Percentiles rank a stretch among this genome's conserved stretches.
These are phyloP conservation scores for Periconia sp. DNA, from an alignment of 2,329 filamentous ascomycete genomes.

Conservation along the genomic window DNA sequence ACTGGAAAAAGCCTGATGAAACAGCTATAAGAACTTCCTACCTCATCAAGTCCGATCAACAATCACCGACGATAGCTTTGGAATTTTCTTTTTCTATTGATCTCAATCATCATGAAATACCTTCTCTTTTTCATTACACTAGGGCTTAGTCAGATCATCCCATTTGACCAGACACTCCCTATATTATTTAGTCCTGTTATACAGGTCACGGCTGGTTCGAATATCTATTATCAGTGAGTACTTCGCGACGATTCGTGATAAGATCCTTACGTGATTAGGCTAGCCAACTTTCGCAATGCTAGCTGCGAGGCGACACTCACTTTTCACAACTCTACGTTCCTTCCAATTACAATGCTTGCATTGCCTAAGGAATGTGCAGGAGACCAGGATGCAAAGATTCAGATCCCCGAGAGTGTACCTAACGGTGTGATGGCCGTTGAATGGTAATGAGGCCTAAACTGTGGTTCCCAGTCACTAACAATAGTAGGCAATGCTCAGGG, in stretches of 20 bases:
- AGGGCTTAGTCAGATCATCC: background rate
- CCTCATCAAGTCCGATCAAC: background rate
- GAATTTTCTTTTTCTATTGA: too few relatives aligned
- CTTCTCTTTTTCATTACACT: background rate
- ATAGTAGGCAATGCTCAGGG: background rate
- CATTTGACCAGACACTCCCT: conserved; percentile 4
- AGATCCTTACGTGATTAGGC: background rate
- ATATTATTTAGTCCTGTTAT: conserved; percentile 1
- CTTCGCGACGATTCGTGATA: background rate
- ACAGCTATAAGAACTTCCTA: background rate
- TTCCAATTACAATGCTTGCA: background rate
- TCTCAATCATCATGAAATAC: background rate
- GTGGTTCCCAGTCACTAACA: background rate
- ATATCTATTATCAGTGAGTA: conserved; percentile 4
- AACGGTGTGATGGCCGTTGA: conserved; percentile 1
- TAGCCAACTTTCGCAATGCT: conserved; percentile 2
- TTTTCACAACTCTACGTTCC: conserved; percentile 6
- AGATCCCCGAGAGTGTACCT: conserved; percentile 1
- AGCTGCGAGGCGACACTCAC: conserved; percentile 4
- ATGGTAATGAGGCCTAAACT: background rate
- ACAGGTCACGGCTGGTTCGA: background rate
- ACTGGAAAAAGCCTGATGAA: too few relatives aligned
- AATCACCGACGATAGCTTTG: too few relatives aligned
- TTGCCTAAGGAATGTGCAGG: background rate
- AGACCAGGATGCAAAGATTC: conserved; percentile 3